Conservation (phyloP, 78 protist species). For the Monocercomonoides exilis region DNA sequence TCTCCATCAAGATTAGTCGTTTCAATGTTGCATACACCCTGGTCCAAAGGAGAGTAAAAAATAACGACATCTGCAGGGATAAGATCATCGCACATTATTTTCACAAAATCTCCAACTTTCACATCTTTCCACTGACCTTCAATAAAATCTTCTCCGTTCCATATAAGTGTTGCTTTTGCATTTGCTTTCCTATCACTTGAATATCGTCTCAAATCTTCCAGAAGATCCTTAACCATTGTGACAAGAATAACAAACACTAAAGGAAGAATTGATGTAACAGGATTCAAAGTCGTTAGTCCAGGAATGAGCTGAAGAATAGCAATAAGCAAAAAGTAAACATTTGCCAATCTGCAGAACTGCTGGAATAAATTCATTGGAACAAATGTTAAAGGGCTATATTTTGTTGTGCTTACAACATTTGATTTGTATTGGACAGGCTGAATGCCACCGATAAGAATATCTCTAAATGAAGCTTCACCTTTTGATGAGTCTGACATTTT, state of each 20-base stretch:
- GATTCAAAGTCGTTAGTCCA: slow-evolving; percentile 43
- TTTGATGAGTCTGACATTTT: no score
- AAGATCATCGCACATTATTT: slow-evolving; percentile 39
- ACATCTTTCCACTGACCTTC: slow-evolving; percentile 19
- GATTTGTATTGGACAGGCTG: background rate
- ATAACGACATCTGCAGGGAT: slow-evolving; percentile 79
- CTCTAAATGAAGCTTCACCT: no score
- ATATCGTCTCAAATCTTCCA: slow-evolving; percentile 31
- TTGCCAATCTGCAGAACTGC: slow-evolving; percentile 42
- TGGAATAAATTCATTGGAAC: slow-evolving; percentile 19
- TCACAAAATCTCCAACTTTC: slow-evolving; percentile 58
- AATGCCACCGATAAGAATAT: background rate
- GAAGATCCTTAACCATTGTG: slow-evolving; percentile 9
- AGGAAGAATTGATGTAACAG: slow-evolving; percentile 17
- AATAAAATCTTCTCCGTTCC: background rate
- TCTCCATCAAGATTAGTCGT: slow-evolving; percentile 82
- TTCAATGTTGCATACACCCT: slow-evolving; percentile 77
- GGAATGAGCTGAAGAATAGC: slow-evolving; percentile 53
- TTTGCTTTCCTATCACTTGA: slow-evolving; percentile 27
- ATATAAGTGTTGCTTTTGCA: background rate
- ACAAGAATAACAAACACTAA: background rate
- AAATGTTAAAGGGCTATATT: slow-evolving; percentile 1
- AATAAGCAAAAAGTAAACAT: slow-evolving; percentile 65
- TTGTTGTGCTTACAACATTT: slow-evolving; percentile 14
- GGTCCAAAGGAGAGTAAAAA: slow-evolving; percentile 41